Conservation (phyloP, 1,284 basidiomycete species). For the Puccinia novopanici region DNA sequence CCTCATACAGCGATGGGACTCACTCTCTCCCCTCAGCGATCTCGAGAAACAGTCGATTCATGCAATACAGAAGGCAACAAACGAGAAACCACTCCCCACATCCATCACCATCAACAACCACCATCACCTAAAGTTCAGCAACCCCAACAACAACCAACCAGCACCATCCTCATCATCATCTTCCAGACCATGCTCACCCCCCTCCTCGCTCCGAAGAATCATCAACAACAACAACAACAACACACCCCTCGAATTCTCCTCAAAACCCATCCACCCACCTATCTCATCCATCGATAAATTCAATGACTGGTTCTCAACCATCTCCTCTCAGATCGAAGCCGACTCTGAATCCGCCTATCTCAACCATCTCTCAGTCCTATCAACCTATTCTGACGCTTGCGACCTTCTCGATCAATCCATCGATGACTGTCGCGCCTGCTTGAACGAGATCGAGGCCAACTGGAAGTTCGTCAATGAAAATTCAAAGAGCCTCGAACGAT, state of each 20-base stretch:
- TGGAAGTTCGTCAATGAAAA: slow-evolving; percentile 84
- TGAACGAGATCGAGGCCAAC: slow-evolving; percentile 76
- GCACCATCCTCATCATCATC: not conserved
- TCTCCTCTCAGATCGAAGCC: slow-evolving; percentile 82
- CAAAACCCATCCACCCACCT: slow-evolving; percentile 69
- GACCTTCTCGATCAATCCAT: slow-evolving; percentile 71
- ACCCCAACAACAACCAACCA: not conserved
- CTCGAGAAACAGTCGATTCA: slow-evolving; percentile 32
- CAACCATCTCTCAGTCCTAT: slow-evolving; percentile 73
- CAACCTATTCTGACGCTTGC: slow-evolving; percentile 73
- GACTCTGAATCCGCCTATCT: slow-evolving; percentile 87
- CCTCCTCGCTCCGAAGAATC: not conserved
- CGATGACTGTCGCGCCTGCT: slow-evolving; percentile 70
- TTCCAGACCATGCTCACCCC: not conserved
- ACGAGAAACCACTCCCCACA: slow-evolving; percentile 1
- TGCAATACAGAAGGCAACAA: slow-evolving; percentile 18
- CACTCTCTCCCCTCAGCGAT: slow-evolving; percentile 19
- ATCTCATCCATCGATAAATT: slow-evolving; percentile 87
- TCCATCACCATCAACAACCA: not conserved
- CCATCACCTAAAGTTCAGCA: no score
- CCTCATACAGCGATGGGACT: slow-evolving; percentile 33
- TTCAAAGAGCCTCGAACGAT: slow-evolving; percentile 79
- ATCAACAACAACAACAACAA: not conserved
- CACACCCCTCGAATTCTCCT: slow-evolving; percentile 61
- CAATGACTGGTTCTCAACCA: slow-evolving; percentile 86